phyloP scores from a whole-genome alignment of 2,329 filamentous ascomycete species.

The Verruconis gallopava region DNA sequence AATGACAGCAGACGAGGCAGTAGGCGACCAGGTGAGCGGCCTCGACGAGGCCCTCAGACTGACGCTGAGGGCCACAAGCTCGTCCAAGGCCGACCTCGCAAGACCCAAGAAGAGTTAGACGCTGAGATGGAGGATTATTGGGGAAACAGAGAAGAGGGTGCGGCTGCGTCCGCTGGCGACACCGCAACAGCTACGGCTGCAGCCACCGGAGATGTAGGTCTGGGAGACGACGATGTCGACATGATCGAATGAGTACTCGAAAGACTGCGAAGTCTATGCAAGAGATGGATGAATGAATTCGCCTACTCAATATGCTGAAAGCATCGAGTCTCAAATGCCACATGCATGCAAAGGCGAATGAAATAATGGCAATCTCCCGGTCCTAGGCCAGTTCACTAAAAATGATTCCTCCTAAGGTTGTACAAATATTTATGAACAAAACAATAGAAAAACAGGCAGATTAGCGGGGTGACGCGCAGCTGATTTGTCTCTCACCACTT shows the following conservation, averaged over 20 bases:
- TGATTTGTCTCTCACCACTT: too few species aligned
- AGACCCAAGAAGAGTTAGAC: conserved; percentile 85
- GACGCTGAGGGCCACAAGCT: conserved; percentile 34
- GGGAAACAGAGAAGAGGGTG: conserved; percentile 18
- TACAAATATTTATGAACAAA: too few species aligned
- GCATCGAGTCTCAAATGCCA: too few species aligned
- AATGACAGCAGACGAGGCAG: conserved; percentile 24
- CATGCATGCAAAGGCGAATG: too few species aligned
- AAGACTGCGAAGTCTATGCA: too few species aligned
- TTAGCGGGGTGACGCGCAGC: too few species aligned
- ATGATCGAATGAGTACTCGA: conserved; percentile 10
- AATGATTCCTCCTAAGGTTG: too few species aligned
- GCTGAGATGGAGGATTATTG: conserved; percentile 98
- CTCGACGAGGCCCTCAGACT: conserved; percentile 13
- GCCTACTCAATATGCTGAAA: too few species aligned
- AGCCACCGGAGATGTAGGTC: conserved; percentile 9
- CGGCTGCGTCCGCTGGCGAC: not conserved
- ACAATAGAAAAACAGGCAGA: too few species aligned
- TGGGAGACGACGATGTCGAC: conserved; percentile 2
- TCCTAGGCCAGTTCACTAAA: too few species aligned
- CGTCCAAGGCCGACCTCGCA: conserved; percentile 46
- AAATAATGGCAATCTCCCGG: too few species aligned
- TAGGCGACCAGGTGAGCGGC: conserved; percentile 7
- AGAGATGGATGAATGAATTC: too few species aligned
- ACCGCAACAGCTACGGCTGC: not conserved